These are phyloP conservation scores for Penicillium corylophilum DNA, from an alignment of 2,329 filamentous ascomycete genomes.

Conservation along the genomic window DNA sequence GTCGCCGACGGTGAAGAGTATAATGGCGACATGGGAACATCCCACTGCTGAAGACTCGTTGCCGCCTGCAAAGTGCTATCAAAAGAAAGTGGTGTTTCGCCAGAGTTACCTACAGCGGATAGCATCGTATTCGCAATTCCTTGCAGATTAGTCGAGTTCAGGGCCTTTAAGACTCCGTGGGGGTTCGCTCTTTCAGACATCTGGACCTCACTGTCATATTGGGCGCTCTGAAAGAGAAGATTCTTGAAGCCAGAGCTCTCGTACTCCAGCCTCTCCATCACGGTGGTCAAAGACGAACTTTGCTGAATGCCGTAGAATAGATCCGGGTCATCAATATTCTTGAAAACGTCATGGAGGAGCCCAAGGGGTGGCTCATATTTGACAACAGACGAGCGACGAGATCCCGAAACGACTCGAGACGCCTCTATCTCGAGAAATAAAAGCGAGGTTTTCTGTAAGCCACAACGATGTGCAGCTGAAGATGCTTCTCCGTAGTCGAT, in stretches of 20 bases:
- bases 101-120: slow-evolving; percentile 58
- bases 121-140: slow-evolving; percentile 82
- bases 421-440: slow-evolving; percentile 74
- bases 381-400: slow-evolving; percentile 65
- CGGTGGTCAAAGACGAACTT: slow-evolving; percentile 70
- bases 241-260: slow-evolving; percentile 85
- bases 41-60: slow-evolving; percentile 85
- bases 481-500: slow-evolving; percentile 72
- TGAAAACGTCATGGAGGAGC: slow-evolving; percentile 78
- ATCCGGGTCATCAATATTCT: slow-evolving; percentile 92
- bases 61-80: slow-evolving; percentile 78
- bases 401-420: slow-evolving; percentile 56
- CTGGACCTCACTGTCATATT: slow-evolving; percentile 81
- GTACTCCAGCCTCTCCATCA: slow-evolving; percentile 81
- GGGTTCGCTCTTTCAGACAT: slow-evolving; percentile 59
- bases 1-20: slow-evolving; percentile 65
- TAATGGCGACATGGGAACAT: slow-evolving; percentile 70
- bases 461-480: slow-evolving; percentile 70
- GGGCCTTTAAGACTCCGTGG: slow-evolving; percentile 69
- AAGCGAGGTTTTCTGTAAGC: slow-evolving; percentile 83
- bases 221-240: slow-evolving; percentile 84
- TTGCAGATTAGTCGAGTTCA: slow-evolving; percentile 78
- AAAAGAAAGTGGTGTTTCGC: slow-evolving; percentile 51
- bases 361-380: slow-evolving; percentile 59
- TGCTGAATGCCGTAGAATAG: slow-evolving; percentile 90